Evolutionary conservation across 192 early-diverging fungal species (phyloP).

Genomic region (Coemansia sp.): DNA sequence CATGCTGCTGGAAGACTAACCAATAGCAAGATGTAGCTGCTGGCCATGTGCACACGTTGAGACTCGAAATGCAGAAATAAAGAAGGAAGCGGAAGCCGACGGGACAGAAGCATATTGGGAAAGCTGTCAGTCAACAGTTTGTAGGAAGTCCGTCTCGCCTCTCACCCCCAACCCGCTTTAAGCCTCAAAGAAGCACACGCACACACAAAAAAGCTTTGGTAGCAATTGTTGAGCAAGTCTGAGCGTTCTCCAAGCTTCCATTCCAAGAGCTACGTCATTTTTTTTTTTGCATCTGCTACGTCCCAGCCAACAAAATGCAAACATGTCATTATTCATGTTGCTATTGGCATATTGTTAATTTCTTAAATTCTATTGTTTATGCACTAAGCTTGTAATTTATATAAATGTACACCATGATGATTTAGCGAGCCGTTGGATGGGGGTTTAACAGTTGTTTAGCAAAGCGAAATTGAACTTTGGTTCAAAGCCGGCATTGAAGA

Average conservation of each 20-base stretch:
- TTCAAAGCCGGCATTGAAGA: constrained; percentile 21
- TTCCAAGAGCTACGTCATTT: too few species aligned
- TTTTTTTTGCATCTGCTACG: not conserved
- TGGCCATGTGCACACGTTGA: not conserved
- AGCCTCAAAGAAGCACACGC: not conserved
- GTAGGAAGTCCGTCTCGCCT: too few species aligned
- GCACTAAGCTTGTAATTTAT: not conserved
- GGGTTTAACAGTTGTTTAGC: constrained; percentile 29
- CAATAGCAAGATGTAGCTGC: not conserved
- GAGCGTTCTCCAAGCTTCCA: too few species aligned
- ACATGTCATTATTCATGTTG: not conserved
- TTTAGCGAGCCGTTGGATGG: too few species aligned
- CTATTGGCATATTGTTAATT: too few species aligned
- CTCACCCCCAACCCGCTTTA: not conserved
- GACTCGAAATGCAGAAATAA: not conserved
- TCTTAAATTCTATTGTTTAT: too few species aligned
- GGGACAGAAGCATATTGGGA: not conserved
- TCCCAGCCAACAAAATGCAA: not conserved
- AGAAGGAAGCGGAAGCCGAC: not conserved
- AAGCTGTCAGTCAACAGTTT: not conserved
- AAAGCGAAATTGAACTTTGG: constrained; percentile 41
- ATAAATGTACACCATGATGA: too few species aligned
- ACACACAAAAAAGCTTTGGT: not conserved
- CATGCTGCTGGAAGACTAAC: not conserved
- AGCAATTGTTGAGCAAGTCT: not conserved